Base-by-base conservation (phyloP, 495 filamentous ascomycete genomes). In the Trichoderma orchidacearum region DNA sequence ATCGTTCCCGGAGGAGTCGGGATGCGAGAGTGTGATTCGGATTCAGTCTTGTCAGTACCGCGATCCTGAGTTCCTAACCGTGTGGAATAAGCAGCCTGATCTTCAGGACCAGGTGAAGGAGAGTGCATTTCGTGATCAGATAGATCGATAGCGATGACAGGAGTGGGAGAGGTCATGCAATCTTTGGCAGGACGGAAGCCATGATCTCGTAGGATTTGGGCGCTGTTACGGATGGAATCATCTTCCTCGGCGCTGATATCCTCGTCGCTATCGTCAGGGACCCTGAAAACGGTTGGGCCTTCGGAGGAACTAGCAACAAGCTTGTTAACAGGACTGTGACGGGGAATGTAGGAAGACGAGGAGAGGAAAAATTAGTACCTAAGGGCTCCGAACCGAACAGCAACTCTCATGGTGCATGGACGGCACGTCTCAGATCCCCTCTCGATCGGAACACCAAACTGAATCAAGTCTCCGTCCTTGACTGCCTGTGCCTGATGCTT, bases 361-460 rank as follows among this genome's bases (percentile, higher is more conserved):
- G 25, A 21, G n/a, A n/a, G n/a, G n/a, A n/a, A n/a, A n/a, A n/a
- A n/a, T n/a, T n/a, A n/a, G n/a, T 31, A 53, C 51, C 51, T 30
- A 4, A 1, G 11, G 13, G 30, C 1, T 11, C 30, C 28, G 18
- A 30, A 53, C 13, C 18, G 2, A 31, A 53, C 17, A 5, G 6
- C 9, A 23, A 15, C 51, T 30, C 27, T 23, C 28, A 53, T 53
- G 3, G 5, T 53, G 34, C 68, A 75, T 0, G 76, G 73, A 13
- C 66, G 61, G 29, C 72, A 79, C 1, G 60, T 61, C 23, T 72
- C 66, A 0, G 53, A 56, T 18, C 68, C 63, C 35, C 76, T 68
- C 30, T 61, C 68, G 15, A 81, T 69, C 23, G 73, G 59, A n/a
- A 69, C 66, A 0, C 78, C 78, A 35, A 81, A 76, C 27, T 65